Evolutionary conservation across 2,329 filamentous ascomycete genomes (phyloP).

Genomic region (Tolypocladium cylindrosporum): DNA sequence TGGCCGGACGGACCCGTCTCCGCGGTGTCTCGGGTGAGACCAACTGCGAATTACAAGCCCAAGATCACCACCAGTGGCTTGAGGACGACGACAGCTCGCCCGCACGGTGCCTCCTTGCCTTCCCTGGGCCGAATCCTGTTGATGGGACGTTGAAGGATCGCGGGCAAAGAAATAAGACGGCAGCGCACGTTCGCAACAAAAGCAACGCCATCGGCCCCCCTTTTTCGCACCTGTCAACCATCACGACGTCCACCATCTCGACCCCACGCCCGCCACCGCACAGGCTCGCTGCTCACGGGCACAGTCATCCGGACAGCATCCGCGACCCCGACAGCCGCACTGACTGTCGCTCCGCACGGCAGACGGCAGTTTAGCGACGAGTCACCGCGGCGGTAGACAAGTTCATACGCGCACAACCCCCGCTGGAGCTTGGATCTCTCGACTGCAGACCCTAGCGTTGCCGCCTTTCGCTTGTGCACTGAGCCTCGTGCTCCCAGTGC

Average conservation of each 20-base stretch:
- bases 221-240: background rate
- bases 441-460: background rate
- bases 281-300: background rate
- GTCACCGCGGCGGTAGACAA: background rate
- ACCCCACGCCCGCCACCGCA: background rate
- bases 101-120: background rate
- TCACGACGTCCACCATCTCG: background rate
- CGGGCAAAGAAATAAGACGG: background rate
- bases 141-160: background rate
- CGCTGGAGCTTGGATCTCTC: background rate
- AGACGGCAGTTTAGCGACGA: background rate
- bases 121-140: background rate
- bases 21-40: slow-evolving; percentile 5
- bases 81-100: background rate
- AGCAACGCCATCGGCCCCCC: background rate
- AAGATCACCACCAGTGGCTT: background rate
- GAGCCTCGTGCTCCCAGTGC: background rate
- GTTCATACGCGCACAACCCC: background rate
- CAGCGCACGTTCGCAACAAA: background rate
- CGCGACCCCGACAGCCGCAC: background rate
- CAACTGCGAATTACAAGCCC: background rate
- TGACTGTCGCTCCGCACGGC: background rate
- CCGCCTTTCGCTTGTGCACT: background rate
- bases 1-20: background rate
- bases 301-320: background rate